These are phyloP conservation scores for Przewalskia tangutica DNA, from an alignment of 257 asterid species.

Conservation along the genomic window DNA sequence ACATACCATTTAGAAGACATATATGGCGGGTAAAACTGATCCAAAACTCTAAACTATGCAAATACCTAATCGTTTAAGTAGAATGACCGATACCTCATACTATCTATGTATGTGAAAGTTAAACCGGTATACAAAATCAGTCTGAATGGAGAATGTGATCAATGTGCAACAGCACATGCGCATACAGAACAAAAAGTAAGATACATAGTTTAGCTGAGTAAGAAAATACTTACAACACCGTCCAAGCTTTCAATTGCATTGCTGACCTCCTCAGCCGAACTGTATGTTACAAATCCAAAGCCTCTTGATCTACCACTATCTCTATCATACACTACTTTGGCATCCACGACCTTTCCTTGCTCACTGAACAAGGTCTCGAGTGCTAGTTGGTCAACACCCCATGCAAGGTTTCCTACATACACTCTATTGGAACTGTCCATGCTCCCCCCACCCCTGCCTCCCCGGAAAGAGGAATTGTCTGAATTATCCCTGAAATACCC, in stretches of 20 bases:
- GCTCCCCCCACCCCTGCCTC: slow-evolving; percentile 46
- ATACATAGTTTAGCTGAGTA: not conserved
- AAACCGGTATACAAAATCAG: not conserved
- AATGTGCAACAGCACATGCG: not conserved
- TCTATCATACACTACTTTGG: slow-evolving; percentile 71
- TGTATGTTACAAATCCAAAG: slow-evolving; percentile 79
- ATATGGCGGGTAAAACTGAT: not conserved
- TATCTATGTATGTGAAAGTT: not conserved
- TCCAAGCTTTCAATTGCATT: slow-evolving; percentile 52
- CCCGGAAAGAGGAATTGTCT: slow-evolving; percentile 28
- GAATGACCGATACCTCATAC: not conserved
- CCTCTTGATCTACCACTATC: slow-evolving; percentile 91
- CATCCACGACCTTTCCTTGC: slow-evolving; percentile 80
- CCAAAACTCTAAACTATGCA: not conserved
- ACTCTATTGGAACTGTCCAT: slow-evolving; percentile 40
- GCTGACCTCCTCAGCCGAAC: slow-evolving; percentile 55
- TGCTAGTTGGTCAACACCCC: slow-evolving; percentile 75
- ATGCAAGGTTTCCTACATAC: slow-evolving; percentile 75
- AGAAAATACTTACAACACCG: slow-evolving; percentile 50
- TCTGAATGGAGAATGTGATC: not conserved
- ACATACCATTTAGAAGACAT: not conserved
- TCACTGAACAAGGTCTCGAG: slow-evolving; percentile 64
- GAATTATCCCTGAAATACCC: slow-evolving; percentile 25
- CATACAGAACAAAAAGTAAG: not conserved
- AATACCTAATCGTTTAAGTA: not conserved